Evolutionary conservation across 139 green algal species (phyloP), one percentile per base, ranked within the genome.

Genomic region (Chara braunii): DNA sequence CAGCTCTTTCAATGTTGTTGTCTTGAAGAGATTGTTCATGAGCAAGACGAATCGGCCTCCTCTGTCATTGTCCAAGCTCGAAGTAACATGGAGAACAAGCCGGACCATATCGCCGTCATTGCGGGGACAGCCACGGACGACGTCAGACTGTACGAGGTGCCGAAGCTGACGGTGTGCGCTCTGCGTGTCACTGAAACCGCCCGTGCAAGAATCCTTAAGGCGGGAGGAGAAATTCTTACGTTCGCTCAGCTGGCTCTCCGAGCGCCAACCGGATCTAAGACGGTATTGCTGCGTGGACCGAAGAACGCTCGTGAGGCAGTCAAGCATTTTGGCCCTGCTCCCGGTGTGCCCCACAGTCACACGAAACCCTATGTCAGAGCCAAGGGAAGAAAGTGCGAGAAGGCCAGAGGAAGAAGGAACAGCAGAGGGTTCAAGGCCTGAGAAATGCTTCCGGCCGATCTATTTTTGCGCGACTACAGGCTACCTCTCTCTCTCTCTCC

Each of bases 301-400:
- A 98, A 95, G 87, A 95, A 88, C 77, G 69, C 79, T 30, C 89
- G 94, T 48, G 92, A 98, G 84, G 91, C 93, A 18, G 74, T 89
- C 66, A 95, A 93, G 86, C 93, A 99, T 86, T 98, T 97, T 70
- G 93, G 94, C 44, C 59, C 65, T 22, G 89, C 92, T 0, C 84
- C 89, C 37, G 88, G 86, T 77, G 29, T 80, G 22, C 78, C 78
- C 22, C 36, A 53, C 56, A 74, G 48, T 33, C 61, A 74, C 59
- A 74, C 71, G 60, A 58, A 26, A 88, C 92, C 92, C 14, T 98
- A 95, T 72, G 90, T 97, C 44, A 86, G 90, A 50, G 53, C 68
- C 67, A 95, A 95, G 86, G 92, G 92, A 48, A 85, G 91, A 81
- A 98, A 97, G 87, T 98, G 97, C 78, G 92, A 98, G 85, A 90